Base-by-base conservation (phyloP, 352 stramenopile genomes). In the Phytophthora idaei region DNA sequence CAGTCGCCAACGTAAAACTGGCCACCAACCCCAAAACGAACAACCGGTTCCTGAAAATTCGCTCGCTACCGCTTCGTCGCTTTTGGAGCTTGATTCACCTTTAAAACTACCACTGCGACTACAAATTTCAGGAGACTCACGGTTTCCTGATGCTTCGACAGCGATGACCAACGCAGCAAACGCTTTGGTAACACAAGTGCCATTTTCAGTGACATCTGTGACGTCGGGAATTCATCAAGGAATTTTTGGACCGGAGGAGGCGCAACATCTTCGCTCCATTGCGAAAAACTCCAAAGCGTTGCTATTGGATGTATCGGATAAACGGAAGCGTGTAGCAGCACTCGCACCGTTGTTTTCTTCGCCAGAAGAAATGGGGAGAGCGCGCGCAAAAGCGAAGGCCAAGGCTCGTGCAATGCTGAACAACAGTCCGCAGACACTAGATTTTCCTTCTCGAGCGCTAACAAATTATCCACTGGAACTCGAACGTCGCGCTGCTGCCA, bases 391-490 rank as follows among this genome's bases (percentile, higher is more conserved):
- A 55, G 62, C 48, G 10, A 80, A 62, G 28, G 48, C 47, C 5
- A 71, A 55, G 41, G 69, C 49, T 57, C 56, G 25, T 29, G 59
- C 37, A 14, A 62, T 29, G 42, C 42, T 61, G 64, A 61, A 64
- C 69, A 62, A 62, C 44, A 12, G 71, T 27, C 56, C 71, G 54
- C 61, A 74, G 42, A 41, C 45, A 4, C 21, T 29, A 7, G 49
- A 73, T 2, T 32, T 69, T 4, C n/a, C 29, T 25, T 41, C 64
- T 5, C 65, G 56, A 45, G 54, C 50, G 0, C 48, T 76, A 9
- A 64, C 58, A 1, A 81, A 85, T 46, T 87, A 78, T 48, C 71
- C 76, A 6, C 44, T 78, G 32, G 80, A 89, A 46, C 32, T 87
- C n/a, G 71, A 82, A 32, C 63, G 69, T 37, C 75, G 73, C 15